Conservation (phyloP, 2,329 filamentous ascomycete genomes). For the Phaeosphaeria sp. region DNA sequence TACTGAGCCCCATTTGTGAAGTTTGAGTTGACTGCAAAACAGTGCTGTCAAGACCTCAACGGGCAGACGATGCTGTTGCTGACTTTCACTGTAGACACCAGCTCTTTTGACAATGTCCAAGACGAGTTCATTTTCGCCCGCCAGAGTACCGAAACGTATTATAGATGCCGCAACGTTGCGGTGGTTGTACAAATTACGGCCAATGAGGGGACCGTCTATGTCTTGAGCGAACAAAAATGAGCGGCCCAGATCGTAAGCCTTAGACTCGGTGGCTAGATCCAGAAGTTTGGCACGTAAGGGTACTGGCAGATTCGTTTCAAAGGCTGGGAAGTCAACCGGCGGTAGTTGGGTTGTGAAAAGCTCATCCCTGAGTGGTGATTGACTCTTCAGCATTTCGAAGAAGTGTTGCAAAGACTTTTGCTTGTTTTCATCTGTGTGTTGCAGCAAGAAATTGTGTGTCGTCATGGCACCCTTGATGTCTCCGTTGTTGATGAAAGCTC, state of each 20-base stretch:
- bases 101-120: constrained; percentile 37
- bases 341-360: constrained; percentile 33
- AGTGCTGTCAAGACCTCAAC: constrained; percentile 47
- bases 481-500: constrained; percentile 47
- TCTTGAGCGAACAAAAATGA: constrained; percentile 62
- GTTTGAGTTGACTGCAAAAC: constrained; percentile 51
- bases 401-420: constrained; percentile 50
- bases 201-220: constrained; percentile 62
- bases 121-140: constrained; percentile 51
- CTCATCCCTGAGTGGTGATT: constrained; percentile 22
- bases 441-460: constrained; percentile 47
- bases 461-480: constrained; percentile 48
- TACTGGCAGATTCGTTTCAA: constrained; percentile 54
- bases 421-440: constrained; percentile 54
- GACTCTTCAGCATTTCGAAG: constrained; percentile 42
- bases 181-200: constrained; percentile 52
- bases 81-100: constrained; percentile 21
- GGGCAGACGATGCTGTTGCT: constrained; percentile 37
- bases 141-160: constrained; percentile 61
- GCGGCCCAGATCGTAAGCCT: constrained; percentile 57
- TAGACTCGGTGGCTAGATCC: constrained; percentile 56
- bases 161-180: constrained; percentile 59
- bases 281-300: constrained; percentile 58
- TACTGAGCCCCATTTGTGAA: constrained; percentile 51
- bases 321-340: constrained; percentile 54